Evolutionary conservation across 768 basidiomycete species (phyloP).

Genomic region (Sistotremastrum niveocremeum): DNA sequence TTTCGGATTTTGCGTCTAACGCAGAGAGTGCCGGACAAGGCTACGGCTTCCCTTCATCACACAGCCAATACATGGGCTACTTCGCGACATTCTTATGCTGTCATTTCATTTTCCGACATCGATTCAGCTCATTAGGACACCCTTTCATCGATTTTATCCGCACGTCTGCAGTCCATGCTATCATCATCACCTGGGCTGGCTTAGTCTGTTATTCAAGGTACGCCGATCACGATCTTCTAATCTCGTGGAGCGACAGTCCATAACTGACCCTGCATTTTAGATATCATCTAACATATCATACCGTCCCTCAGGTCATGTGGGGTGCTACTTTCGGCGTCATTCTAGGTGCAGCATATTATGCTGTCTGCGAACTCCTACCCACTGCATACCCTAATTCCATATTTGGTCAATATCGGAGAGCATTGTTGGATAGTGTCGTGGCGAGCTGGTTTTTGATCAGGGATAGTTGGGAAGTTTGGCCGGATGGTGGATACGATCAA

Average conservation of each 20-base stretch:
- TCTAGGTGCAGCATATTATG: conserved; percentile 43
- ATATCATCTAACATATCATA: conserved; percentile 62
- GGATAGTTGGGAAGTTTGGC: conserved; percentile 75
- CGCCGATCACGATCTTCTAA: conserved; percentile 6
- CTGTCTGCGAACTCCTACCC: conserved; percentile 46
- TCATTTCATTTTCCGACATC: conserved; percentile 60
- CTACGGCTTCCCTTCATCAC: conserved; percentile 81
- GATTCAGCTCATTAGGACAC: conserved; percentile 42
- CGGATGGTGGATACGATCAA: conserved; percentile 59
- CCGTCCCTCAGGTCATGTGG: conserved; percentile 58
- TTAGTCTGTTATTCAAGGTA: conserved; percentile 73
- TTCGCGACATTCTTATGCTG: conserved; percentile 65
- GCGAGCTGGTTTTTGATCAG: conserved; percentile 55
- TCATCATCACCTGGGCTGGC: conserved; percentile 40
- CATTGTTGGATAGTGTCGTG: conserved; percentile 42
- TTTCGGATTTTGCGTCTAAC: background rate
- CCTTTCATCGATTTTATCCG: conserved; percentile 37
- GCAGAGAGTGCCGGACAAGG: conserved; percentile 50
- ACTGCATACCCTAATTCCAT: conserved; percentile 35
- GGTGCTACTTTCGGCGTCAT: conserved; percentile 50
- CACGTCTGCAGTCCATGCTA: conserved; percentile 32
- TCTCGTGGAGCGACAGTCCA: background rate
- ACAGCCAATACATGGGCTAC: conserved; percentile 86
- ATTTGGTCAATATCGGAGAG: conserved; percentile 34
- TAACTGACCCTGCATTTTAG: conserved; percentile 21